Percentiles rank a stretch among this genome's conserved stretches.
phyloP scores from a whole-genome alignment of 345 rosid genomes.

The Rhizophora apiculata region DNA sequence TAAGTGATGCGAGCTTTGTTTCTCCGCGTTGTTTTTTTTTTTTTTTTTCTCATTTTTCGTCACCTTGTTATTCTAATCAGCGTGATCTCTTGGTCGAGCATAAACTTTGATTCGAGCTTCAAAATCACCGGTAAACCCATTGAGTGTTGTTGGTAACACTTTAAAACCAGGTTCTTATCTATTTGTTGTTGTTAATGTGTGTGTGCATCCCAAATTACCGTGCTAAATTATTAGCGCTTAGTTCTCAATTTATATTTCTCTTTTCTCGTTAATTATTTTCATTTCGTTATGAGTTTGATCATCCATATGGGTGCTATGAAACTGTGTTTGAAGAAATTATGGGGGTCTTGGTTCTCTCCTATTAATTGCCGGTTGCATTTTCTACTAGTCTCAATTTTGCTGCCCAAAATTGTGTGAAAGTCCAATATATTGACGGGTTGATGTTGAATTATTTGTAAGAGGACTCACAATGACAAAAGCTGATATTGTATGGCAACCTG shows the following conservation, averaged over 20 bases:
- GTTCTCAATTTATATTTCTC: too few species aligned
- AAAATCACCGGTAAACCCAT: neutral
- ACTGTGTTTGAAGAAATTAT: too few species aligned
- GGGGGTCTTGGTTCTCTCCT: too few species aligned
- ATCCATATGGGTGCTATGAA: too few species aligned
- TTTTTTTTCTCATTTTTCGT: neutral
- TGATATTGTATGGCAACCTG: neutral
- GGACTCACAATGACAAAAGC: too few species aligned
- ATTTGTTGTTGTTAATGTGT: neutral
- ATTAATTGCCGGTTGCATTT: too few species aligned
- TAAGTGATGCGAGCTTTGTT: neutral
- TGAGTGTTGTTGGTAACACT: neutral
- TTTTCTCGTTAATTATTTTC: too few species aligned
- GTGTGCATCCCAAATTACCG: neutral
- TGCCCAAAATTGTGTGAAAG: too few species aligned
- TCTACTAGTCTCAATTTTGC: too few species aligned
- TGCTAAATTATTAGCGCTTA: neutral
- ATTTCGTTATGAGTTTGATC: too few species aligned
- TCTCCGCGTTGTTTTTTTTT: constrained; percentile 4
- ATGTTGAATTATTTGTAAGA: too few species aligned
- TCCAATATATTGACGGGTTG: neutral
- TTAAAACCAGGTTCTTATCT: neutral
- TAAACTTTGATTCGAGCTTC: neutral
- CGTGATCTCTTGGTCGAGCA: constrained; percentile 11
- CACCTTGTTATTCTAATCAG: constrained; percentile 3